A percentile compares a stretch with the other conserved stretches of the same genome.
phyloP scores from a whole-genome alignment of 1,139 yeast genomes.

The Suhomyces terraborum region DNA sequence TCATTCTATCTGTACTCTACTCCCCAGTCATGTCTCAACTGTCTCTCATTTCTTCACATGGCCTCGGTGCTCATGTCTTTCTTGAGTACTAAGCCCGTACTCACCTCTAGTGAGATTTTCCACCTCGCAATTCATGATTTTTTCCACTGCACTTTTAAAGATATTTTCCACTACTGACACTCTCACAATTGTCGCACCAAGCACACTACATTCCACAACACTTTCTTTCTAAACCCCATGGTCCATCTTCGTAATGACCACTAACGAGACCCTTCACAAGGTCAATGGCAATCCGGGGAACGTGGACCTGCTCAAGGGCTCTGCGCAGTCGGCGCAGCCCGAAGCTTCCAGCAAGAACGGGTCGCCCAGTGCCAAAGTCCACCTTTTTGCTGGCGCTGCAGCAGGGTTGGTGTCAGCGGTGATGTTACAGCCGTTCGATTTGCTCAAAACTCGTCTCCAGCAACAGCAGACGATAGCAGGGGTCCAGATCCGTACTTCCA shows the following conservation, averaged over 20 bases:
- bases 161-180: background rate
- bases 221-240: slow-evolving; percentile 1
- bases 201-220: background rate
- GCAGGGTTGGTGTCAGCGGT: slow-evolving; percentile 89
- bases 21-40: no score
- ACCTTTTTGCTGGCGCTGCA: slow-evolving; percentile 77
- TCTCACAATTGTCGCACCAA: background rate
- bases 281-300: slow-evolving; percentile 5
- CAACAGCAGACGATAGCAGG: slow-evolving; percentile 52
- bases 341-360: background rate
- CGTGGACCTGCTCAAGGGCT: background rate
- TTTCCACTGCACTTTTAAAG: no score
- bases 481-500: slow-evolving; percentile 38
- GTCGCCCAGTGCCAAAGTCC: slow-evolving; percentile 30
- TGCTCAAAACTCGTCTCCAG: slow-evolving; percentile 86
- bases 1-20: no score
- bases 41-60: no score
- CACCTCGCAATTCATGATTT: no score
- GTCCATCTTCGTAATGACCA: slow-evolving; percentile 3
- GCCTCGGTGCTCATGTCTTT: no score
- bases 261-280: slow-evolving; percentile 1
- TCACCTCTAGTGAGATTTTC: no score
- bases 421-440: slow-evolving; percentile 84
- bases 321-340: background rate
- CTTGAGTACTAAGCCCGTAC: no score